Evolutionary conservation across 1,284 basidiomycete genomes (phyloP).

Genomic region (Agroathelia rolfsii): DNA sequence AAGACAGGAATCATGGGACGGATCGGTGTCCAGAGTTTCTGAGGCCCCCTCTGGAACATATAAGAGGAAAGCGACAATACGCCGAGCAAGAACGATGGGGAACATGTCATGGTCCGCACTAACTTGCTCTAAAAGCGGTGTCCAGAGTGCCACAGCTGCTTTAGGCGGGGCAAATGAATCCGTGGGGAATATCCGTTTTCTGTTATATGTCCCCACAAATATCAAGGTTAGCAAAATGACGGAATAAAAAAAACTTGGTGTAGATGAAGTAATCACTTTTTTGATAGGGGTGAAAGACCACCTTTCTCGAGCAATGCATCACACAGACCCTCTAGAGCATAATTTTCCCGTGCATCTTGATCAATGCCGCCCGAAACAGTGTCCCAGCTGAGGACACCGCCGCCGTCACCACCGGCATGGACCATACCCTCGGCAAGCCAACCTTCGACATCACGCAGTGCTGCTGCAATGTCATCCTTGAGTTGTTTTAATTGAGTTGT

Average conservation of each 20-base stretch:
- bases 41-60: conserved; percentile 12
- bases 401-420: conserved; percentile 36
- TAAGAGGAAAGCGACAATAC: conserved; percentile 36
- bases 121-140: conserved; percentile 58
- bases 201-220: conserved; percentile 20
- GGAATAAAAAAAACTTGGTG: not conserved
- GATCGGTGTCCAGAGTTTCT: conserved; percentile 14
- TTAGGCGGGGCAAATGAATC: conserved; percentile 41
- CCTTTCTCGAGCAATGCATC: conserved; percentile 54
- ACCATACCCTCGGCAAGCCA: conserved; percentile 70
- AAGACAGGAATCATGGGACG: conserved; percentile 47
- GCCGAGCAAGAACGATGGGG: conserved; percentile 37
- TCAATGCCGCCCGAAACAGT: conserved; percentile 23
- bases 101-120: conserved; percentile 47
- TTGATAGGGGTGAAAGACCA: conserved; percentile 67
- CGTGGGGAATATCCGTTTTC: conserved; percentile 47
- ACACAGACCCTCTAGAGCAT: conserved; percentile 62
- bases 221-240: not conserved
- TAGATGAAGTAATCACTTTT: conserved; percentile 46
- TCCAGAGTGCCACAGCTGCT: conserved; percentile 57
- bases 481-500: conserved; percentile 44
- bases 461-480: conserved; percentile 36
- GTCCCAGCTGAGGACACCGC: conserved; percentile 39
- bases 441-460: conserved; percentile 50
- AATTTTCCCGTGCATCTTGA: conserved; percentile 40